Evolutionary conservation across 129 eudicot genomes (phyloP), one percentile per base, ranked within the genome.

Genomic region (Calendula officinalis): DNA sequence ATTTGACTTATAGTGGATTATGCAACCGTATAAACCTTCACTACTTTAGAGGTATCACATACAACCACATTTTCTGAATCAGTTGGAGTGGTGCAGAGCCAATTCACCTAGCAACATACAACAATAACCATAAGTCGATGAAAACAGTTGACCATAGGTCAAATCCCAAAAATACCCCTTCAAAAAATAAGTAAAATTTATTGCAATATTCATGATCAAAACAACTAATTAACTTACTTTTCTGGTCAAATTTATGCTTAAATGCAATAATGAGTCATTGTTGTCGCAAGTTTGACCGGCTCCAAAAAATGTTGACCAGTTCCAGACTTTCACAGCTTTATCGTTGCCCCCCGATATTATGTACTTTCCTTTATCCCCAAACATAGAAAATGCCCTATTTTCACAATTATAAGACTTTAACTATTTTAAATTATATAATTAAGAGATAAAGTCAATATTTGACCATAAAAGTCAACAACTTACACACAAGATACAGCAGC

Each of bases 401-500:
- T 44, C 56, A 63, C 42, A 57, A 36, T 50, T 11, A 52, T 64
- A 8, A 54, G 2, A 2, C 11, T 62, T 51, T 33, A 17, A 3
- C 9, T 35, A 17, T 51, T 30, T 37, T 46, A 37, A n/a, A 15
- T 59, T 3, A 34, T 17, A 9, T 6, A 4, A 14, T 8, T 10
- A 4, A 2, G 6, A 60, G 9, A 4, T n/a, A 39, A 38, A 10
- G n/a, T 59, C 1, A 33, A 16, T 7, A 57, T 16, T 38, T 60
- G 8, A 45, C 33, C 1, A 2, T 52, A 39, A 41, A 62, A 41
- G 46, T 71, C 61, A 41, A 57, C 51, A 42, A 57, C 99, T 88
- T 88, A 92, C 99, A 92, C 96, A 16, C 95, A 88, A 48, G 99
- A 92, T 66, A 90, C 95, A 35, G 96, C 87, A 59, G 96, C 92